Percentiles rank a stretch among this genome's conserved stretches.
phyloP scores from a whole-genome alignment of 768 basidiomycete species.

The Lentinula lateritia region DNA sequence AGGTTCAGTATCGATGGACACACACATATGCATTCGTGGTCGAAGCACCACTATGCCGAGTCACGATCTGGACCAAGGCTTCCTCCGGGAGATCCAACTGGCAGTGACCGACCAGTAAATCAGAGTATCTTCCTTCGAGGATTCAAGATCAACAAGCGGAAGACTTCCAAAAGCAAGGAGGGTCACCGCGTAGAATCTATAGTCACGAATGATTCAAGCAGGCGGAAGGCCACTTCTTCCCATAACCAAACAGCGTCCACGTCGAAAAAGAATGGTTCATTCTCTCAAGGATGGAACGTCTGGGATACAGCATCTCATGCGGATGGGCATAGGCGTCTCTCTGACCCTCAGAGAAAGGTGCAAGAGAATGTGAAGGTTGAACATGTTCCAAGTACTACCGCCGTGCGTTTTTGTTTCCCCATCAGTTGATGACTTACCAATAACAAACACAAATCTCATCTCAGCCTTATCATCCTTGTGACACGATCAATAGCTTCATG shows the following conservation, averaged over 20 bases:
- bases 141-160: conserved; percentile 1
- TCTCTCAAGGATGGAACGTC: background rate
- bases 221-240: background rate
- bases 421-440: background rate
- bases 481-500: conserved; percentile 5
- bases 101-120: background rate
- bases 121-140: conserved; percentile 6
- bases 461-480: conserved; percentile 5
- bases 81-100: background rate
- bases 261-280: background rate
- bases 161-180: background rate
- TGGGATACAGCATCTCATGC: background rate
- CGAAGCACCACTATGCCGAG: background rate
- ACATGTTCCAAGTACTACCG: background rate
- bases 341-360: background rate
- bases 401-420: background rate
- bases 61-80: conserved; percentile 1
- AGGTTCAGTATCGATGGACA: background rate
- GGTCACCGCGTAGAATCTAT: background rate
- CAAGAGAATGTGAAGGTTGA: background rate
- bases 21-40: background rate
- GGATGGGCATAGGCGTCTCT: background rate
- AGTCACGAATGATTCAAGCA: background rate
- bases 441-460: background rate
- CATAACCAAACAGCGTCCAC: background rate